A percentile compares a stretch with the other conserved stretches of the same genome.
Evolutionary conservation across 1,284 basidiomycete species (phyloP).

Genomic region (Rhodotorula sp.): DNA sequence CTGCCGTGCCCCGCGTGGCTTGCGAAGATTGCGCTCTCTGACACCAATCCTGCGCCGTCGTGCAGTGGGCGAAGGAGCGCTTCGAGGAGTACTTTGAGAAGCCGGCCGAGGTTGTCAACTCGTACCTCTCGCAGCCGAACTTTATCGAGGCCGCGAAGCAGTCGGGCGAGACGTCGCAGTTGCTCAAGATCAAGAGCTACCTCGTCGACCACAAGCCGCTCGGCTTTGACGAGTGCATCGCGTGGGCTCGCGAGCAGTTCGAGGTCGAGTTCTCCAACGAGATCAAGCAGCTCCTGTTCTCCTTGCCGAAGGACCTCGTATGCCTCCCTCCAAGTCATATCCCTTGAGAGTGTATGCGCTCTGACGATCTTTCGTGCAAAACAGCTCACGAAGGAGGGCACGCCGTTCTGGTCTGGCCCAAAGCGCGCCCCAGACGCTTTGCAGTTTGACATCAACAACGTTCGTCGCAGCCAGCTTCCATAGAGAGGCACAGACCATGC

Average conservation of each 20-base stretch:
- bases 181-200: constrained; percentile 85
- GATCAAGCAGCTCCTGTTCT: constrained; percentile 89
- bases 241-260: constrained; percentile 95
- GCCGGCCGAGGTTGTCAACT: constrained; percentile 90
- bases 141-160: constrained; percentile 81
- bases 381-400: constrained; percentile 45
- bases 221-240: constrained; percentile 94
- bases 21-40: not conserved
- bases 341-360: not conserved
- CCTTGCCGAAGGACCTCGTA: constrained; percentile 85
- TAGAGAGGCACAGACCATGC: not conserved
- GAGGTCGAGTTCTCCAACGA: constrained; percentile 93
- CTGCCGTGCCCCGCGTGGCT: not conserved
- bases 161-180: constrained; percentile 80
- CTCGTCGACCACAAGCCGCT: constrained; percentile 89
- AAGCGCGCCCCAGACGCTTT: constrained; percentile 97
- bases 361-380: not conserved
- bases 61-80: constrained; percentile 86
- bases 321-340: constrained; percentile 16
- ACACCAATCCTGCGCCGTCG: constrained; percentile 2
- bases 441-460: constrained; percentile 79
- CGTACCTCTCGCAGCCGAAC: constrained; percentile 95
- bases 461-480: constrained; percentile 52
- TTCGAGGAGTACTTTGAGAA: constrained; percentile 94
- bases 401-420: constrained; percentile 64